These are phyloP conservation scores for Rhododendron henanense DNA, from an alignment of 148 eudicot genomes.

Conservation along the genomic window DNA sequence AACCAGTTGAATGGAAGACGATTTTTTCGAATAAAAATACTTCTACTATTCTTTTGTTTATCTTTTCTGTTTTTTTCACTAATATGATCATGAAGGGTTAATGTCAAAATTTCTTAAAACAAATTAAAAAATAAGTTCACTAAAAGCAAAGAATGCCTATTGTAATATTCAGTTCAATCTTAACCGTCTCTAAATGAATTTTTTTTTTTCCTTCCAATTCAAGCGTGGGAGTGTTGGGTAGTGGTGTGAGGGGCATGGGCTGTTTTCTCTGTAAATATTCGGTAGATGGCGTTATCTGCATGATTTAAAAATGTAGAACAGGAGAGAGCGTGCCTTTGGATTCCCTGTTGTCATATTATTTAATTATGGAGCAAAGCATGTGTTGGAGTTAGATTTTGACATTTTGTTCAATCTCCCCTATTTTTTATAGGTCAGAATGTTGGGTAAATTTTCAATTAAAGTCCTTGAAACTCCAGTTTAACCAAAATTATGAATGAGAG, in stretches of 20 bases:
- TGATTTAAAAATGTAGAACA: neutral
- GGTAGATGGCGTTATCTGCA: neutral
- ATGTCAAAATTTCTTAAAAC: too few relatives aligned
- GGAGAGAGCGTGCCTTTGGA: slow-evolving; percentile 4
- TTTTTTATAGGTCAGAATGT: neutral
- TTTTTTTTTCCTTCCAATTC: slow-evolving; percentile 14
- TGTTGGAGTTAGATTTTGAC: slow-evolving; percentile 19
- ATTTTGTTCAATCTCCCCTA: neutral
- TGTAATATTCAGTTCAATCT: slow-evolving; percentile 13
- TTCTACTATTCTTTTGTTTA: neutral
- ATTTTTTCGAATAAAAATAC: neutral
- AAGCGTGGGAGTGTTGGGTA: slow-evolving; percentile 32
- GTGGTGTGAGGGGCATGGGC: slow-evolving; percentile 7
- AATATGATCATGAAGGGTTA: neutral
- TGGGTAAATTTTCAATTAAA: neutral
- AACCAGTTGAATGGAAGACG: neutral
- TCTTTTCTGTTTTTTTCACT: neutral
- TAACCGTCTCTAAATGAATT: neutral
- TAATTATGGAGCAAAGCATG: slow-evolving; percentile 16
- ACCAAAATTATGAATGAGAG: neutral
- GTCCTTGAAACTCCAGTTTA: neutral
- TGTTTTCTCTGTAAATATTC: slow-evolving; percentile 2
- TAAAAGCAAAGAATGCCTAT: slow-evolving; percentile 26
- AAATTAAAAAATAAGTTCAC: too few relatives aligned
- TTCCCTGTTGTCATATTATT: neutral